phyloP scores from a whole-genome alignment of 2,329 filamentous ascomycete genomes.

The Phialophora chinensis region DNA sequence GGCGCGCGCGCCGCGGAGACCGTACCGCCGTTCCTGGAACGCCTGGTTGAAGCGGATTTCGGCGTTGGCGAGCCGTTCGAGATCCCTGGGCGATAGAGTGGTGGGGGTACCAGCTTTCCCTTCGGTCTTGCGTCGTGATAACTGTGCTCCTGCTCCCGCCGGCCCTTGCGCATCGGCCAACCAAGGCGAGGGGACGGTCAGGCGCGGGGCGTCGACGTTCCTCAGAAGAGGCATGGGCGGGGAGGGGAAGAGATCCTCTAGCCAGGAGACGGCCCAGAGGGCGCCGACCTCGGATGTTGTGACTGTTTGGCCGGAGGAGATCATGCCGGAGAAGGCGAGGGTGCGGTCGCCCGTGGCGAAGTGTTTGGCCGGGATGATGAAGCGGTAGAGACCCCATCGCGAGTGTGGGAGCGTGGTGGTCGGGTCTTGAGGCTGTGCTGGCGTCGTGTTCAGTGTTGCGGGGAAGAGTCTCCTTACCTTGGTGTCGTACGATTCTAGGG shows the following conservation, averaged over 20 bases:
- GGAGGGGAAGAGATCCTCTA: slow-evolving; percentile 10
- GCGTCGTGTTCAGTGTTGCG: slow-evolving; percentile 4
- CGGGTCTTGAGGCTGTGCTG: slow-evolving; percentile 5
- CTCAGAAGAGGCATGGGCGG: slow-evolving; percentile 10
- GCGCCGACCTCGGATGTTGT: slow-evolving; percentile 12
- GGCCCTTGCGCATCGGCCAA: no score
- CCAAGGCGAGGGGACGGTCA: slow-evolving; percentile 2
- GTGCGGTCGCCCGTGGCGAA: slow-evolving; percentile 12
- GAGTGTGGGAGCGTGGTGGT: slow-evolving; percentile 4
- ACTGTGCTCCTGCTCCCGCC: no score
- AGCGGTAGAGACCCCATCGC: slow-evolving; percentile 11
- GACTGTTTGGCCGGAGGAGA: slow-evolving; percentile 18
- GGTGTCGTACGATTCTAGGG: slow-evolving; percentile 10
- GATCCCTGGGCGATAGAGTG: background rate
- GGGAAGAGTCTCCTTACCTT: slow-evolving; percentile 12
- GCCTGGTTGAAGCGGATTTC: slow-evolving; percentile 17
- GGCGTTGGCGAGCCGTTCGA: slow-evolving; percentile 13
- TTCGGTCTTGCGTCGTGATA: no score
- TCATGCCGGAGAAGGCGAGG: slow-evolving; percentile 22
- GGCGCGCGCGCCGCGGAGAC: slow-evolving; percentile 5
- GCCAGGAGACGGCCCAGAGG: slow-evolving; percentile 26
- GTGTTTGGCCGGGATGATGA: slow-evolving; percentile 12
- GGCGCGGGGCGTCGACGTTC: background rate
- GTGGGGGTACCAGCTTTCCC: no score
- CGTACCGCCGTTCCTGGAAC: slow-evolving; percentile 19